These are phyloP conservation scores for Melaleuca quinquenervia DNA, from an alignment of 345 rosid genomes.

Conservation along the genomic window DNA sequence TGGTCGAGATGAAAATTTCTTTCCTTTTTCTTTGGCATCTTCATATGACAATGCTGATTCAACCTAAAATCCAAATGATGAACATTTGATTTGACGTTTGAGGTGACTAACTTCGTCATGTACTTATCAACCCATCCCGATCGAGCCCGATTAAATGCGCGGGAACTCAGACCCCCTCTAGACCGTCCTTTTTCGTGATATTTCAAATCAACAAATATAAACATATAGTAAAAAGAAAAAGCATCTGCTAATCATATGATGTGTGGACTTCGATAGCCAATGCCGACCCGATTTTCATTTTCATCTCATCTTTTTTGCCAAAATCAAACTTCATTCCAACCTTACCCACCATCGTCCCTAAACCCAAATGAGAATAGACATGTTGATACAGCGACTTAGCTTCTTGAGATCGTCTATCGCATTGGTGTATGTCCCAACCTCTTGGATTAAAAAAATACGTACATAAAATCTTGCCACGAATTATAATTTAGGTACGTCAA, in stretches of 20 bases:
- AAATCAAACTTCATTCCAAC: background rate
- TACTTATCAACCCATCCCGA: rapidly evolving
- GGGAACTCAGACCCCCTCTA: background rate
- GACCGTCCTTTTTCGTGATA: background rate
- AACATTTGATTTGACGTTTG: rapidly evolving
- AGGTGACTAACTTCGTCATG: background rate
- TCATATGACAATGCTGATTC: background rate
- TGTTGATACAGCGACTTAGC: background rate
- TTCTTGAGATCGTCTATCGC: background rate
- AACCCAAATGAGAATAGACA: rapidly evolving
- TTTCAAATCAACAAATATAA: background rate
- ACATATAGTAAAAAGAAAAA: rapidly evolving
- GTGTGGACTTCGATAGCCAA: background rate
- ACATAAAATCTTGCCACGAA: background rate
- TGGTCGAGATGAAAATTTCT: background rate
- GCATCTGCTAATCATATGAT: background rate
- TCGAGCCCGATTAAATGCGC: background rate
- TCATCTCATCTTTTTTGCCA: background rate
- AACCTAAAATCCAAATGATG: rapidly evolving
- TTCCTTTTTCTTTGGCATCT: background rate
- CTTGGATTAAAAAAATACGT: background rate
- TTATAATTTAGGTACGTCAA: background rate
- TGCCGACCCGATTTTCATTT: background rate
- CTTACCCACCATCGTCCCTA: background rate
- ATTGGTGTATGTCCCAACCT: background rate